A percentile compares a stretch with the other conserved stretches of the same genome.
Evolutionary conservation across 2,329 filamentous ascomycete genomes (phyloP).

Genomic region (Diplodia sapinea): DNA sequence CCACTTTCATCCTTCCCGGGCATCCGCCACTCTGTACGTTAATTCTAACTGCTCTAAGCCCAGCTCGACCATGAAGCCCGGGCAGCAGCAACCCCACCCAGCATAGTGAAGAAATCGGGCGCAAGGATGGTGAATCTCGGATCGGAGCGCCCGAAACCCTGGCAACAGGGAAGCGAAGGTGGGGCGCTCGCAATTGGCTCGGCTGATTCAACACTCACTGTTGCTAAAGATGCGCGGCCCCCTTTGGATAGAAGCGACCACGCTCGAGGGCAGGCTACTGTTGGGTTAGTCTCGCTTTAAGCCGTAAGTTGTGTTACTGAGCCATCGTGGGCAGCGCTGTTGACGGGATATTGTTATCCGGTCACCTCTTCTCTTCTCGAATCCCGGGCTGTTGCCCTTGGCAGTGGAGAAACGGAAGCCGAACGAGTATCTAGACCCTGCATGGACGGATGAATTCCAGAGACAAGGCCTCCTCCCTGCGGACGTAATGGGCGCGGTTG

Average conservation of each 20-base stretch:
- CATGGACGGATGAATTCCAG: background rate
- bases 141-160: background rate
- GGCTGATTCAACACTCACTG: background rate
- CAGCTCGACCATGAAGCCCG: background rate
- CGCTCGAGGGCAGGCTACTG: background rate
- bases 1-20: background rate
- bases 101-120: background rate
- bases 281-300: background rate
- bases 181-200: background rate
- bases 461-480: background rate
- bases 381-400: too few relatives aligned
- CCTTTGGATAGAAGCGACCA: background rate
- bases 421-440: background rate
- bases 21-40: background rate
- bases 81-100: background rate
- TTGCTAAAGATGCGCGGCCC: background rate
- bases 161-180: background rate
- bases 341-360: too few relatives aligned
- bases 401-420: too few relatives aligned
- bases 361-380: too few relatives aligned
- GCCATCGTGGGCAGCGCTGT: too few relatives aligned
- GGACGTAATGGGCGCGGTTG: background rate
- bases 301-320: background rate
- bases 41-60: background rate
- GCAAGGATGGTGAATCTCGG: background rate